Evolutionary conservation across 108 stramenopile species (phyloP).

Genomic region (Mediolabrus comicus): DNA sequence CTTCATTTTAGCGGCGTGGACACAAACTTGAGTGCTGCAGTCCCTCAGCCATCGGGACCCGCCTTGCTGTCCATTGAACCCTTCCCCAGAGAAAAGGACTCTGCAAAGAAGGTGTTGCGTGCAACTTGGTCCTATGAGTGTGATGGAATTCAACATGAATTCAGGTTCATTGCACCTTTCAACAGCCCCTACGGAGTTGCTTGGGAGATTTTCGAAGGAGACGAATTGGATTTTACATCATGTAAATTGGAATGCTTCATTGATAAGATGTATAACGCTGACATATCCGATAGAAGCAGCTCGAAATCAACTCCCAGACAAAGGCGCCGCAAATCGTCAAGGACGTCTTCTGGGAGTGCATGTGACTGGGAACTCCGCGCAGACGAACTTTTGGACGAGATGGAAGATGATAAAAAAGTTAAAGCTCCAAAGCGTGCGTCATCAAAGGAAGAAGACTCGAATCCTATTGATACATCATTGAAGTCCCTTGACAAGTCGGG

Average conservation of each 20-base stretch:
- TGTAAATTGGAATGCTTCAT: conserved; percentile 17
- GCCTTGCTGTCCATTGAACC: conserved; percentile 17
- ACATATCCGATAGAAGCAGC: neutral
- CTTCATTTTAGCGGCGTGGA: conserved; percentile 7
- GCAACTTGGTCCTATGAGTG: conserved; percentile 16
- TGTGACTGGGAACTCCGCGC: conserved; percentile 23
- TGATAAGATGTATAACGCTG: neutral
- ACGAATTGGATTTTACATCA: conserved; percentile 18
- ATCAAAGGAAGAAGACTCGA: neutral
- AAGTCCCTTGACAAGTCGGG: no score
- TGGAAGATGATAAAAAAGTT: neutral
- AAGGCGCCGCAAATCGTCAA: conserved; percentile 1
- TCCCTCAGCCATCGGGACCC: neutral
- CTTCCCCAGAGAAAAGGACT: conserved; percentile 14
- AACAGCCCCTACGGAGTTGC: conserved; percentile 4
- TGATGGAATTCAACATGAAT: conserved; percentile 10
- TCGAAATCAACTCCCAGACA: neutral
- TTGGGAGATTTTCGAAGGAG: conserved; percentile 18
- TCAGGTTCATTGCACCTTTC: conserved; percentile 24
- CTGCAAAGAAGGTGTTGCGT: conserved; percentile 13
- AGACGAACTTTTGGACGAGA: conserved; percentile 4
- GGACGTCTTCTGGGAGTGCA: neutral
- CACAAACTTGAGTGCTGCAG: neutral
- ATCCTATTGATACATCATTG: neutral
- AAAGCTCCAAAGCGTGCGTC: no score